Conservation (phyloP, 2,329 filamentous ascomycete genomes). For the Sclerotinia glacialis region DNA sequence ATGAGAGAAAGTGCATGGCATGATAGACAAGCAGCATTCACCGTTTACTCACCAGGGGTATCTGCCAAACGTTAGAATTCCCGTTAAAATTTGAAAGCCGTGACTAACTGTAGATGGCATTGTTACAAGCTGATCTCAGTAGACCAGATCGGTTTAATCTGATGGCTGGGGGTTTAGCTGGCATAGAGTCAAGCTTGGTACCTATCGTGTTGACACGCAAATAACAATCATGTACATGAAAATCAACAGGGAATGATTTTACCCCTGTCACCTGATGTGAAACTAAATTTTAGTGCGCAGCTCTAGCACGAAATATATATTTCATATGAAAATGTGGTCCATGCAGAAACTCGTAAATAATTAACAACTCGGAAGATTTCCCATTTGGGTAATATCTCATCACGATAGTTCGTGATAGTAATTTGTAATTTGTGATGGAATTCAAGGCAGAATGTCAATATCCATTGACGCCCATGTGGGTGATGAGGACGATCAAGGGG, state of each 20-base stretch:
- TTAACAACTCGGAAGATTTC: neutral
- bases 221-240: neutral
- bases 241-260: neutral
- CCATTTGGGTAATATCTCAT: neutral
- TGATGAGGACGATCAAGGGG: neutral
- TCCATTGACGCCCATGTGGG: neutral
- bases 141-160: neutral
- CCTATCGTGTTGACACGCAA: neutral
- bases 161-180: neutral
- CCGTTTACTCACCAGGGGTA: neutral
- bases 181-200: neutral
- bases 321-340: neutral
- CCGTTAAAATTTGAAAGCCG: neutral
- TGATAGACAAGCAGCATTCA: neutral
- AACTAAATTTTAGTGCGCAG: neutral
- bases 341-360: neutral
- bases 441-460: slow-evolving; percentile 1
- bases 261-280: neutral
- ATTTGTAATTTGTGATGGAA: neutral
- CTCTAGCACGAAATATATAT: neutral
- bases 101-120: neutral
- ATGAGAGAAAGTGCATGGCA: neutral
- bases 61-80: neutral
- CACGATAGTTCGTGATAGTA: slow-evolving; percentile 3
- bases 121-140: neutral